Conservation (phyloP, 1,284 basidiomycete species). For the Xerocomus cyaneibrunnescens region DNA sequence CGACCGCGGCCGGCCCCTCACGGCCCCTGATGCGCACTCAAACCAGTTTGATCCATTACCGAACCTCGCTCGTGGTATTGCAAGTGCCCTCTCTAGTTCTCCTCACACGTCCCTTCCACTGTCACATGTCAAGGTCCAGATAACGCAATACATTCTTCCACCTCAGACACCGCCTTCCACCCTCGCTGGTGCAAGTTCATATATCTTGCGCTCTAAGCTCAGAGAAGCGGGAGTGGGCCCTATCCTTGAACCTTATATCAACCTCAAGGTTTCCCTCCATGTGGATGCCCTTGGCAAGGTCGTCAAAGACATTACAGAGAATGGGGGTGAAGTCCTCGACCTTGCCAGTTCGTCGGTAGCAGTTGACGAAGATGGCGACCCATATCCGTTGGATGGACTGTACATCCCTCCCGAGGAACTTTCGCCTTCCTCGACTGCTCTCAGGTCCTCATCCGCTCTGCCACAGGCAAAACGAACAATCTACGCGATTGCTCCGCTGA, state of each 20-base stretch:
- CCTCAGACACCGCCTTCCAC: constrained; percentile 47
- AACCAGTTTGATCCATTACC: constrained; percentile 45
- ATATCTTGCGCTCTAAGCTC: constrained; percentile 60
- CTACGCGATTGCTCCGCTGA: constrained; percentile 71
- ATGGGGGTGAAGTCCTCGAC: constrained; percentile 70
- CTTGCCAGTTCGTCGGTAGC: constrained; percentile 44
- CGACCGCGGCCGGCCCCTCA: constrained; percentile 49
- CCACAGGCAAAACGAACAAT: constrained; percentile 57
- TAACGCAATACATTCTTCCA: constrained; percentile 46
- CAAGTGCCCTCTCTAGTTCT: constrained; percentile 69
- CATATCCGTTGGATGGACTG: constrained; percentile 57
- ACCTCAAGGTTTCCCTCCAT: constrained; percentile 61
- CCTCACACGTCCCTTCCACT: constrained; percentile 71
- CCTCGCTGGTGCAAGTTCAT: constrained; percentile 63
- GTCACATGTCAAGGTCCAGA: constrained; percentile 57
- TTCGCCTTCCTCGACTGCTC: constrained; percentile 62
- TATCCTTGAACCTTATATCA: constrained; percentile 72
- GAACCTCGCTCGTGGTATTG: constrained; percentile 64
- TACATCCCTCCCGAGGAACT: constrained; percentile 73
- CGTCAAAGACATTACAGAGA: constrained; percentile 75
- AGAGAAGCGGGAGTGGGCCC: constrained; percentile 62
- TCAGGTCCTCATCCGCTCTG: constrained; percentile 31
- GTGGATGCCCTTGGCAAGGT: constrained; percentile 70
- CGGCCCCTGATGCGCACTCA: constrained; percentile 49
- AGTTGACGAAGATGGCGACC: constrained; percentile 46